Conservation (phyloP, 495 filamentous ascomycete genomes). For the Aspergillus affinis region DNA sequence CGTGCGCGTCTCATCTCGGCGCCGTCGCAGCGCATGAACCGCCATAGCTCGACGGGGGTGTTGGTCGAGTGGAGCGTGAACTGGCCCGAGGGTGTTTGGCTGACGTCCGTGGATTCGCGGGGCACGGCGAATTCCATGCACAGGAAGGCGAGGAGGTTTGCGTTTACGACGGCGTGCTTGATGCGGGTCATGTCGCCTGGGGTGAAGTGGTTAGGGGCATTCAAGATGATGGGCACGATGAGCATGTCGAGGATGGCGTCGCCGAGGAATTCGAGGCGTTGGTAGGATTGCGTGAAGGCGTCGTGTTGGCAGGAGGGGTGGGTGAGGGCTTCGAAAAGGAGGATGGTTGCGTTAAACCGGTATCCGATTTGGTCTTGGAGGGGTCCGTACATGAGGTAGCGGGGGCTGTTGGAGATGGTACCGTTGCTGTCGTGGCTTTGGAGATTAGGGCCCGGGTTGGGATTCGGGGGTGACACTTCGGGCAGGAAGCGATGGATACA, state of each 20-base stretch:
- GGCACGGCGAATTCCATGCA: slow-evolving; percentile 51
- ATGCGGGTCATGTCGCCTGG: slow-evolving; percentile 71
- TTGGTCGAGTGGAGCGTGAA: slow-evolving; percentile 10
- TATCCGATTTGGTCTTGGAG: slow-evolving; percentile 45
- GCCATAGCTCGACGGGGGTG: slow-evolving; percentile 49
- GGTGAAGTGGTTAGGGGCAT: slow-evolving; percentile 42
- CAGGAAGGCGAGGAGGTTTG: slow-evolving; percentile 82
- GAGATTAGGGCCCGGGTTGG: slow-evolving; percentile 14
- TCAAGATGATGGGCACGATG: slow-evolving; percentile 56
- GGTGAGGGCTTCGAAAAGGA: slow-evolving; percentile 84
- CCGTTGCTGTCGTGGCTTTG: too few relatives aligned
- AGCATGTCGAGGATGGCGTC: slow-evolving; percentile 84
- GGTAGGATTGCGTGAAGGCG: slow-evolving; percentile 61
- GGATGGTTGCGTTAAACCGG: slow-evolving; percentile 63
- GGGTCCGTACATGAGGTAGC: slow-evolving; percentile 12
- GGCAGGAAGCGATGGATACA: slow-evolving; percentile 69
- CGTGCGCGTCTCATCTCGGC: slow-evolving; percentile 46
- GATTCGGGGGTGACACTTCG: slow-evolving; percentile 38
- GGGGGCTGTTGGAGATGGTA: background rate
- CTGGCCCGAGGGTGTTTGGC: background rate
- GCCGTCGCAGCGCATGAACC: slow-evolving; percentile 64
- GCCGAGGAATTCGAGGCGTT: slow-evolving; percentile 88
- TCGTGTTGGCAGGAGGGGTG: slow-evolving; percentile 68
- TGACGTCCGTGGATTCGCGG: slow-evolving; percentile 16
- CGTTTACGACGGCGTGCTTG: slow-evolving; percentile 78